Evolutionary conservation across 2,329 filamentous ascomycete species (phyloP).

Genomic region (Knufia petricola): DNA sequence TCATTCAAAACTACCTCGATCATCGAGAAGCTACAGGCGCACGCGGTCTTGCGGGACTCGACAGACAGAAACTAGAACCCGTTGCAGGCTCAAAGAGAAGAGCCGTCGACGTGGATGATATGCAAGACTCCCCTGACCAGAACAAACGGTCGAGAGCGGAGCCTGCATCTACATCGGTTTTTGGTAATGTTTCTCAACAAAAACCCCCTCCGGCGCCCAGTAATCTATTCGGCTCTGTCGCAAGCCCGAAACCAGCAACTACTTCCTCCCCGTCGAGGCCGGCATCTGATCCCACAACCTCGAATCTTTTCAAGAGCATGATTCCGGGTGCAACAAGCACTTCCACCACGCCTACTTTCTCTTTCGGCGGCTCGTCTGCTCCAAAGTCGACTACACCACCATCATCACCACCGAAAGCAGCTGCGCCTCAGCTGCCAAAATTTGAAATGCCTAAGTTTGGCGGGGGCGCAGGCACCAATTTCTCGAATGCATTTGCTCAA

Average conservation of each 20-base stretch:
- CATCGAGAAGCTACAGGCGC: constrained; percentile 30
- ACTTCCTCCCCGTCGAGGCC: background rate
- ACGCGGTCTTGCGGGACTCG: constrained; percentile 25
- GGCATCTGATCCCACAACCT: background rate
- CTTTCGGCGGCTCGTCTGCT: background rate
- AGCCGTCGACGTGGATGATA: constrained; percentile 18
- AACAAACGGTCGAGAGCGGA: constrained; percentile 22
- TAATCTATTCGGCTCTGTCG: background rate
- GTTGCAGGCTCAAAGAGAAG: constrained; percentile 26
- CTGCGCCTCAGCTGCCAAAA: constrained; percentile 9
- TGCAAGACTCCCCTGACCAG: constrained; percentile 12
- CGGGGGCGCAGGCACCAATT: constrained; percentile 25
- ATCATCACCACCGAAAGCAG: constrained; percentile 19
- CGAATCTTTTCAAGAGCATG: constrained; percentile 12
- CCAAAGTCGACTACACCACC: constrained; percentile 19
- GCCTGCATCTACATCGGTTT: background rate
- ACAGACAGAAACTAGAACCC: constrained; percentile 9
- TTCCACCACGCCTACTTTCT: background rate
- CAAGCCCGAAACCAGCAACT: constrained; percentile 5
- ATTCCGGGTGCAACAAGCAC: background rate
- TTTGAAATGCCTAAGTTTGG: constrained; percentile 29
- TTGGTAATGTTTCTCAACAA: background rate
- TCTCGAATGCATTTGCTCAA: constrained; percentile 35
- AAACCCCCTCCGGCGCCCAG: background rate
- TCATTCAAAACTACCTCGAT: constrained; percentile 31